phyloP scores from a whole-genome alignment of 352 stramenopile species.

The Pseudoperonospora humuli region DNA sequence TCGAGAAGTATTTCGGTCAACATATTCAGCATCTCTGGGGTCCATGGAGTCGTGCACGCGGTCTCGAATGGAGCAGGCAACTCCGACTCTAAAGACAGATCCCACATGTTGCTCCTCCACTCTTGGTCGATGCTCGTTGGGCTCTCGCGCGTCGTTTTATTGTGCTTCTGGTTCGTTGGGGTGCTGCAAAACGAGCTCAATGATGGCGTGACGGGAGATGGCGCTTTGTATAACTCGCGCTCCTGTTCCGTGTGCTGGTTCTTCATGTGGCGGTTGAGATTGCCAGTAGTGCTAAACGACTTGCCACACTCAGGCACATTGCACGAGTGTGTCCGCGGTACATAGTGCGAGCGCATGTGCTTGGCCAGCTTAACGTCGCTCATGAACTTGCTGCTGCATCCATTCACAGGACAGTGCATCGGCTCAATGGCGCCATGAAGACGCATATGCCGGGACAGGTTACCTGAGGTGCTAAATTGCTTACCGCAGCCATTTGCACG shows the following conservation, averaged over 20 bases:
- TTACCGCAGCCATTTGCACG: conserved; percentile 31
- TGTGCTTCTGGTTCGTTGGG: conserved; percentile 16
- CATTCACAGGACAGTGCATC: conserved; percentile 20
- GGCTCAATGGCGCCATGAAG: conserved; percentile 36
- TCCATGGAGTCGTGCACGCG: conserved; percentile 30
- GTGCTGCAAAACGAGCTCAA: conserved; percentile 17
- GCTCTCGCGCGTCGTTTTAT: conserved; percentile 15
- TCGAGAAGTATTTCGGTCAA: conserved; percentile 29
- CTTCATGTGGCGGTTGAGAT: conserved; percentile 44
- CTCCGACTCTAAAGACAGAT: conserved; percentile 12
- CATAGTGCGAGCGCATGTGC: conserved; percentile 37
- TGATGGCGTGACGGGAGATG: conserved; percentile 3
- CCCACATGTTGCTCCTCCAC: conserved; percentile 17
- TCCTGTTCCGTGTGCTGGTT: conserved; percentile 32
- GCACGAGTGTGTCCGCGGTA: conserved; percentile 31
- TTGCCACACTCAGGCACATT: conserved; percentile 30
- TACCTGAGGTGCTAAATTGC: conserved; percentile 44
- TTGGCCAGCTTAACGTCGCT: conserved; percentile 36
- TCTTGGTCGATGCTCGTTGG: conserved; percentile 27
- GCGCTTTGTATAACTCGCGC: conserved; percentile 11
- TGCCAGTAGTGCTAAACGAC: conserved; percentile 44
- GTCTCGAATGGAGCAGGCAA: conserved; percentile 19
- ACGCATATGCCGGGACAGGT: conserved; percentile 40
- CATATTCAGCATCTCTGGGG: conserved; percentile 32
- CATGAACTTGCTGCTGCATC: conserved; percentile 25